Evolutionary conservation across 1,284 basidiomycete species (phyloP), one percentile per base, ranked within the genome.

Genomic region (Singerocomus inundabilis): DNA sequence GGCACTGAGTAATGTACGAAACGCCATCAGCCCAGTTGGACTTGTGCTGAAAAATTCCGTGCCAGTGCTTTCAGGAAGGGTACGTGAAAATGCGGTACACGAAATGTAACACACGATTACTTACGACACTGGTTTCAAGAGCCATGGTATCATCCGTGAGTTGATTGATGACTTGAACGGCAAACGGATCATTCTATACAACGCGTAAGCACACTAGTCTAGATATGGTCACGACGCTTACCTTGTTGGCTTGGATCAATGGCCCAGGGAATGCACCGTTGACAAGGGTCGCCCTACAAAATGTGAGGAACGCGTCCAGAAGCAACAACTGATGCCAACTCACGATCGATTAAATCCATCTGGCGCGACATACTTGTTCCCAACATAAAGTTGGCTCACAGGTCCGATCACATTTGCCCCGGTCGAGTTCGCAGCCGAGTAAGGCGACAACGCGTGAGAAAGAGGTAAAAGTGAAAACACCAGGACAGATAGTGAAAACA

Each of bases 271-370:
- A 66, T 44, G 56, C 44, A 0, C 61, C 59, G 36, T 66, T 62
- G 24, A 32, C 61, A 5, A 70, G 56, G 15, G 57, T 56, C 6
- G 66, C 49, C 30, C 68, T 66, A 29, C 4, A 28, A 25, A 33
- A 28, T 1, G 9, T 58, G 16, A 53, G 44, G 9, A 29, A 24
- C 1, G 16, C 15, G 10, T 28, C 4, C 25, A 33, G 16, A 50
- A 13, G 6, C 4, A 10, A 40, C 4, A 18, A 32, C 28, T 0
- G 24, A 13, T 8, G 25, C 9, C 15, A 9, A 62, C 59, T 52
- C 51, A 71, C 57, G 64, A 64, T 44, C 72, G 59, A 24, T 48
- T 57, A 49, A 49, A 70, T 16, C 72, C 71, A 58, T 72, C 71
- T 5, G 72, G 70, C 2, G 65, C 55, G 21, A 72, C 56, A 25